These are phyloP conservation scores for Schrenkiella parvula DNA, from an alignment of 345 rosid genomes.

Conservation along the genomic window DNA sequence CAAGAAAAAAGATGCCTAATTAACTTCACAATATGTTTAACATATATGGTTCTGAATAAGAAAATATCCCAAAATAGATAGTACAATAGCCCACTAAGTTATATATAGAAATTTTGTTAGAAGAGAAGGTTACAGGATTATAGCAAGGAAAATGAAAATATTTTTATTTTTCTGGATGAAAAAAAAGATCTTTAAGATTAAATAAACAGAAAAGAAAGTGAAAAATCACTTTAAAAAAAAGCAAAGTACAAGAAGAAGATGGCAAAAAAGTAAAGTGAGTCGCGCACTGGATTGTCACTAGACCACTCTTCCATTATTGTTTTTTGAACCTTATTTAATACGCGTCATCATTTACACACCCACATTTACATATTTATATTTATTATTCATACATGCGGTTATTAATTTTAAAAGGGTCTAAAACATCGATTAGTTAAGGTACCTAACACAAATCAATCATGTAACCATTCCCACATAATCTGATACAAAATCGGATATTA, in stretches of 20 bases:
- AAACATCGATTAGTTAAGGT: slow-evolving; percentile 4
- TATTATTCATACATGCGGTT: not conserved
- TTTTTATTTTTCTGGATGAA: not conserved
- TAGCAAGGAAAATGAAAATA: not conserved
- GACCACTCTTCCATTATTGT: slow-evolving; percentile 31
- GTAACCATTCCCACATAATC: not conserved
- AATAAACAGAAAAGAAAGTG: slow-evolving; percentile 13
- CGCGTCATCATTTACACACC: slow-evolving; percentile 1
- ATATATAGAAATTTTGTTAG: not conserved
- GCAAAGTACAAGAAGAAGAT: slow-evolving; percentile 23
- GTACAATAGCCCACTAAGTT: not conserved
- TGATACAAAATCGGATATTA: not conserved
- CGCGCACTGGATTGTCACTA: slow-evolving; percentile 27
- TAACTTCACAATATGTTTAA: not conserved
- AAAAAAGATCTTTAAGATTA: not conserved
- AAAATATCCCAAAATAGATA: not conserved
- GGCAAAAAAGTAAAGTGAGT: slow-evolving; percentile 17
- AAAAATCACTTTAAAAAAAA: slow-evolving; percentile 22
- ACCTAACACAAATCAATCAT: slow-evolving; percentile 13
- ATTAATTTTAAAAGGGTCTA: not conserved
- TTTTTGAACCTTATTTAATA: slow-evolving; percentile 20
- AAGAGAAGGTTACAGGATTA: not conserved
- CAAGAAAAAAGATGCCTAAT: not conserved
- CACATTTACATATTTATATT: not conserved
- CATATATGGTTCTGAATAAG: not conserved